phyloP scores from a whole-genome alignment of 768 basidiomycete genomes.

The Cytidiella melzeri region DNA sequence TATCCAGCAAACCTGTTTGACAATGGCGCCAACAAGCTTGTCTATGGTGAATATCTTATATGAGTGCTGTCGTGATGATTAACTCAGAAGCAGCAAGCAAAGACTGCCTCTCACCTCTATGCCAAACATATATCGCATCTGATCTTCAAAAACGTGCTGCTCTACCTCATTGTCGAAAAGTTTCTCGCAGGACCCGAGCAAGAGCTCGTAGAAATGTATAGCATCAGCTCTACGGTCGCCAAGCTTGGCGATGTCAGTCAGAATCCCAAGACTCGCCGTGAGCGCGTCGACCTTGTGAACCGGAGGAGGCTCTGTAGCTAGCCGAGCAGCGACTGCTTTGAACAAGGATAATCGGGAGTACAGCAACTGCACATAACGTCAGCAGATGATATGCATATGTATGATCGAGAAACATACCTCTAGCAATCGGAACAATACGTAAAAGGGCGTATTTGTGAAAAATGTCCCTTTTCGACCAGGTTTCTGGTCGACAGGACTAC shows the following conservation, averaged over 20 bases:
- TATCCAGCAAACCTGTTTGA: constrained; percentile 68
- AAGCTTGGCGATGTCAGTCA: constrained; percentile 16
- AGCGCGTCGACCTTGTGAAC: constrained; percentile 27
- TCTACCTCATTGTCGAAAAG: constrained; percentile 93
- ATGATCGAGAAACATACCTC: constrained; percentile 53
- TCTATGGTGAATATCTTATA: constrained; percentile 94
- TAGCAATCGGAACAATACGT: constrained; percentile 75
- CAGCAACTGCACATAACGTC: constrained; percentile 50
- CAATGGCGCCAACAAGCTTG: constrained; percentile 79
- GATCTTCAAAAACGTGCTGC: constrained; percentile 82
- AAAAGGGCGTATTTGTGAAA: constrained; percentile 87
- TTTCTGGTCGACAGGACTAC: constrained; percentile 21
- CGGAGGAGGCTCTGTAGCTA: constrained; percentile 28
- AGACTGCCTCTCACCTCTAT: constrained; percentile 64
- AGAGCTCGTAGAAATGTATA: constrained; percentile 71
- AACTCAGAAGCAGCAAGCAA: background rate
- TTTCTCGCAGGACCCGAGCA: constrained; percentile 83
- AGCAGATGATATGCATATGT: constrained; percentile 1
- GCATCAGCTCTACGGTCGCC: constrained; percentile 34
- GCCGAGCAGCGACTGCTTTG: constrained; percentile 58
- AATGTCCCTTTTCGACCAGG: constrained; percentile 51
- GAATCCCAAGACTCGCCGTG: constrained; percentile 34
- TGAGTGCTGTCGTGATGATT: constrained; percentile 42
- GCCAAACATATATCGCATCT: constrained; percentile 84
- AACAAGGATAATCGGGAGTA: constrained; percentile 78